These are phyloP conservation scores for Cladorrhinum sp. DNA, from an alignment of 2,329 filamentous ascomycete genomes.

Conservation along the genomic window DNA sequence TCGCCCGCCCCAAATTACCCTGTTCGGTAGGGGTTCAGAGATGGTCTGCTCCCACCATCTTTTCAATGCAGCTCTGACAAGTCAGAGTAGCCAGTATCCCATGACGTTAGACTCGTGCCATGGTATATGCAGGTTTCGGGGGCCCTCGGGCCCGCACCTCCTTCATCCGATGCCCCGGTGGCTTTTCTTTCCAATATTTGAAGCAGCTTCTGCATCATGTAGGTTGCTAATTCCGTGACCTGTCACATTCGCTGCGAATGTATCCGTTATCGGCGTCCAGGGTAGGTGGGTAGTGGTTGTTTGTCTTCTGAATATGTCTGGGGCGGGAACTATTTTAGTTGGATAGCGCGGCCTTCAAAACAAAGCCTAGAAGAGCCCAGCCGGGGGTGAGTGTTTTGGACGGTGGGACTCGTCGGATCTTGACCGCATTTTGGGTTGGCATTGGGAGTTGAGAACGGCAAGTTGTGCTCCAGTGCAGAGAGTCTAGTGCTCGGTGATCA, in stretches of 20 bases:
- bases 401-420: not conserved
- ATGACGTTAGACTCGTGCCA: not conserved
- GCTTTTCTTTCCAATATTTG: not conserved
- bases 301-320: not conserved
- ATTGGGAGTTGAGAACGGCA: not conserved
- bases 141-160: not conserved
- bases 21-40: not conserved
- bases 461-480: too few relatives aligned
- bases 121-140: not conserved
- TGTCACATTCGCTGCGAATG: not conserved
- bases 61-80: not conserved
- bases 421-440: not conserved
- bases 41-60: not conserved
- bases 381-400: not conserved
- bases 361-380: not conserved
- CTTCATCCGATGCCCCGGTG: not conserved
- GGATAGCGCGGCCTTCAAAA: not conserved
- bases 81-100: not conserved
- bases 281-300: not conserved
- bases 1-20: not conserved
- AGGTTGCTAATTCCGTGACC: not conserved
- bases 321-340: not conserved
- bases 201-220: not conserved
- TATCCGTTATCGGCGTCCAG: not conserved
- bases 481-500: not conserved